Conservation (phyloP, 2,329 filamentous ascomycete species). For the Botrytis sinoallii region DNA sequence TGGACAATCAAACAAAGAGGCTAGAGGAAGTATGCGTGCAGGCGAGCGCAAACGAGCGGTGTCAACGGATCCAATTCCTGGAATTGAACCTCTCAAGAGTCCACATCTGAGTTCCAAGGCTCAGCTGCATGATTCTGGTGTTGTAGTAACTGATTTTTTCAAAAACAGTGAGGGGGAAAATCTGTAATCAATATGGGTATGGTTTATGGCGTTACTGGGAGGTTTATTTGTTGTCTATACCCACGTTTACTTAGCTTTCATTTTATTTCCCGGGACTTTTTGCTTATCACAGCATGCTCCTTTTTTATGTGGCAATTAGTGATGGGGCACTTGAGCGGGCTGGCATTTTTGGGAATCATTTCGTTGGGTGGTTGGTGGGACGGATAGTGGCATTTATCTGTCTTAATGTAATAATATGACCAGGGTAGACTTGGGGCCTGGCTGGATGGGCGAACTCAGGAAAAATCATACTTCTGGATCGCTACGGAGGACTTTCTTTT, state of each 20-base stretch:
- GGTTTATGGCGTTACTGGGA: conserved; percentile 8
- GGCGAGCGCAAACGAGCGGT: conserved; percentile 41
- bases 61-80: conserved; percentile 7
- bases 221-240: conserved; percentile 21
- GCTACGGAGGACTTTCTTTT: not conserved
- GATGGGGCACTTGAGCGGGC: not conserved
- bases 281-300: conserved; percentile 1
- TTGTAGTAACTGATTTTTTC: conserved; percentile 15
- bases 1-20: conserved; percentile 66
- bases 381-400: conserved; percentile 10
- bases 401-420: conserved; percentile 13
- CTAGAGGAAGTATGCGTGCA: conserved; percentile 63
- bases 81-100: conserved; percentile 15
- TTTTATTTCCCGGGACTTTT: conserved; percentile 4
- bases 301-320: not conserved
- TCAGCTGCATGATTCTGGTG: conserved; percentile 14
- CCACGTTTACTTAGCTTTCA: conserved; percentile 18
- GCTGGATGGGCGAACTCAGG: conserved; percentile 9
- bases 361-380: not conserved
- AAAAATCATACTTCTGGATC: conserved; percentile 8
- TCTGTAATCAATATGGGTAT: conserved; percentile 9
- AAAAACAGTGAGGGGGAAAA: conserved; percentile 10
- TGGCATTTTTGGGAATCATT: not conserved
- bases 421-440: conserved; percentile 13
- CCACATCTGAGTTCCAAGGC: not conserved